Evolutionary conservation across 257 asterid genomes (phyloP).

Genomic region (Eustoma russellianum): DNA sequence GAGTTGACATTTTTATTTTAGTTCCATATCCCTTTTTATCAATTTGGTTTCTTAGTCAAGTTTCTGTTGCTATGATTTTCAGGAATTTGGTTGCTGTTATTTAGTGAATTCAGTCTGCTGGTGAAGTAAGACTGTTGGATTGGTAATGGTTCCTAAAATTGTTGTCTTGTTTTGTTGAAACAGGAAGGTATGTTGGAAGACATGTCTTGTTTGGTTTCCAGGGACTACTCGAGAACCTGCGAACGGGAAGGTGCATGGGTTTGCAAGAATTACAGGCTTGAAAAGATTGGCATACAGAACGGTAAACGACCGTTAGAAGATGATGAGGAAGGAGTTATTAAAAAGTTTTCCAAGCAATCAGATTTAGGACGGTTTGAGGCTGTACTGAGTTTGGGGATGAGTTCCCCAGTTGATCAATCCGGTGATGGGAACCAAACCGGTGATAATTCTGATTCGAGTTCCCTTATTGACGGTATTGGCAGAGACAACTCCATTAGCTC

Average conservation of each 20-base stretch:
- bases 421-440: slow-evolving; percentile 17
- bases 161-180: slow-evolving; percentile 26
- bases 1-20: slow-evolving; percentile 1
- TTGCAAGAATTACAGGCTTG: slow-evolving; percentile 45
- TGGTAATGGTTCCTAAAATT: slow-evolving; percentile 1
- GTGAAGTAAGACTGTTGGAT: slow-evolving; percentile 16
- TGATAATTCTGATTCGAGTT: slow-evolving; percentile 47
- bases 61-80: slow-evolving; percentile 8
- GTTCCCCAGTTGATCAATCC: slow-evolving; percentile 20
- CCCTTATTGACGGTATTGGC: slow-evolving; percentile 70
- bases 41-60: slow-evolving; percentile 2
- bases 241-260: slow-evolving; percentile 56
- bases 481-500: slow-evolving; percentile 74
- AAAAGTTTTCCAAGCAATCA: slow-evolving; percentile 41
- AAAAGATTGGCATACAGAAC: slow-evolving; percentile 30
- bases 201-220: slow-evolving; percentile 55
- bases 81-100: slow-evolving; percentile 13
- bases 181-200: slow-evolving; percentile 73
- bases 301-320: slow-evolving; percentile 52
- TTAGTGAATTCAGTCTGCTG: slow-evolving; percentile 16
- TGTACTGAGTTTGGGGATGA: slow-evolving; percentile 21
- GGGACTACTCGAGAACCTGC: slow-evolving; percentile 46
- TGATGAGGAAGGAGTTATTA: slow-evolving; percentile 30
- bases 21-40: background rate
- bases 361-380: slow-evolving; percentile 16